Evolutionary conservation across 2,329 filamentous ascomycete genomes (phyloP).

Genomic region (Calonectria naviculata): DNA sequence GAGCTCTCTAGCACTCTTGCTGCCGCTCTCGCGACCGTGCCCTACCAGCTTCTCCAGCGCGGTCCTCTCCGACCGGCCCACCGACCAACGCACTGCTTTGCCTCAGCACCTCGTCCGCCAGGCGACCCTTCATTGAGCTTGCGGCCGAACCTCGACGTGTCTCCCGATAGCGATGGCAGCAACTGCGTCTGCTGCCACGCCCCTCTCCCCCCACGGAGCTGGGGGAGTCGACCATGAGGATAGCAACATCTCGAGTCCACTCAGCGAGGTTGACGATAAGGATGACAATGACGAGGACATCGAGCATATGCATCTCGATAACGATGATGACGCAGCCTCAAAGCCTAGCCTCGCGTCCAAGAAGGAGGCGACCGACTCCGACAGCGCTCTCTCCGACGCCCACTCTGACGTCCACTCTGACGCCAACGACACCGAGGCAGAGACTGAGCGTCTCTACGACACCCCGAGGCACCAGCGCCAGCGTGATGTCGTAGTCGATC

Average conservation of each 20-base stretch:
- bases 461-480: conserved; percentile 79
- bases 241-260: conserved; percentile 85
- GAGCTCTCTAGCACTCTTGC: conserved; percentile 1
- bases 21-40: conserved; percentile 21
- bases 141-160: conserved; percentile 28
- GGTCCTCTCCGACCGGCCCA: conserved; percentile 34
- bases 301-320: conserved; percentile 66
- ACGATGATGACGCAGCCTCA: conserved; percentile 46
- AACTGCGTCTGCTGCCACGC: conserved; percentile 61
- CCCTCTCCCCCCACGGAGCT: conserved; percentile 55
- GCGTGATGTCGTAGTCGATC: conserved; percentile 69
- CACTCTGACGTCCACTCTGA: conserved; percentile 53
- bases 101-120: conserved; percentile 11
- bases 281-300: conserved; percentile 77
- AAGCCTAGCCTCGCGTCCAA: conserved; percentile 41
- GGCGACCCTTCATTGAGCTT: conserved; percentile 12
- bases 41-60: conserved; percentile 26
- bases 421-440: conserved; percentile 81
- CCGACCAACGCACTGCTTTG: conserved; percentile 20
- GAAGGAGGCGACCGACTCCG: conserved; percentile 54
- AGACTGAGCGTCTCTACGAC: conserved; percentile 91
- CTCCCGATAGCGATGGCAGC: conserved; percentile 59
- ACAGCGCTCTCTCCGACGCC: conserved; percentile 67
- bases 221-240: conserved; percentile 64
- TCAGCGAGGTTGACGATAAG: conserved; percentile 91